phyloP scores from a whole-genome alignment of 2,329 filamentous ascomycete species.

The Aureobasidium zeae region DNA sequence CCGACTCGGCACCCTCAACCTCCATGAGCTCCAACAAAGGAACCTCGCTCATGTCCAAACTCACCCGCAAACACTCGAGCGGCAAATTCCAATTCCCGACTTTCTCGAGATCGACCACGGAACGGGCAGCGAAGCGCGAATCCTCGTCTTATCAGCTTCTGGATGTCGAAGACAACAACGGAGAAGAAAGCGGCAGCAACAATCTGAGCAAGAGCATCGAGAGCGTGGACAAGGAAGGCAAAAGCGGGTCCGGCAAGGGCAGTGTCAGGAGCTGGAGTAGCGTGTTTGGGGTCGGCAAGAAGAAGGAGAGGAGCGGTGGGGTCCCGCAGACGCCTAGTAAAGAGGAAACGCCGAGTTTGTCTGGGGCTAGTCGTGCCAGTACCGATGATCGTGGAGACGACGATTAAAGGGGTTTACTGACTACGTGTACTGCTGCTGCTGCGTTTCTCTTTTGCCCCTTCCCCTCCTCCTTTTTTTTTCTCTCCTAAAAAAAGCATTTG shows the following conservation, averaged over 20 bases:
- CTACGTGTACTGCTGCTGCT: too few relatives aligned
- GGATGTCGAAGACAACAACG: slow-evolving; percentile 32
- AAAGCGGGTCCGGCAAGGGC: slow-evolving; percentile 27
- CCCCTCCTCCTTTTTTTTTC: too few relatives aligned
- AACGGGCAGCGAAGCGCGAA: slow-evolving; percentile 13
- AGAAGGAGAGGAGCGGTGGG: slow-evolving; percentile 23
- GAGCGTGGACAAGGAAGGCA: slow-evolving; percentile 28
- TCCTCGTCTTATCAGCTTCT: slow-evolving; percentile 23
- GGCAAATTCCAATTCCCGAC: slow-evolving; percentile 35
- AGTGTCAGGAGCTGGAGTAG: slow-evolving; percentile 37
- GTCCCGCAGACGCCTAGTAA: slow-evolving; percentile 39
- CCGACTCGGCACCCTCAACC: slow-evolving; percentile 21
- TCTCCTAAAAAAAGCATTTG: too few relatives aligned
- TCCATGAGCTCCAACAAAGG: slow-evolving; percentile 23
- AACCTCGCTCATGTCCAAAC: slow-evolving; percentile 40
- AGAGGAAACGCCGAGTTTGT: slow-evolving; percentile 37
- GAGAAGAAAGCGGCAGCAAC: too few relatives aligned
- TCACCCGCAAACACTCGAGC: slow-evolving; percentile 39
- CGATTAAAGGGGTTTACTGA: background rate
- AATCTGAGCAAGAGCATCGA: slow-evolving; percentile 22
- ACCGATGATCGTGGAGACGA: slow-evolving; percentile 5
- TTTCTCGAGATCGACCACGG: slow-evolving; percentile 30
- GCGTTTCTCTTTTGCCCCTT: too few relatives aligned
- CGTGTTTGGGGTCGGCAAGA: slow-evolving; percentile 32
- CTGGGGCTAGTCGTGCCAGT: slow-evolving; percentile 36